Percentiles rank a stretch among this genome's conserved stretches.
Evolutionary conservation across 768 basidiomycete genomes (phyloP).

Genomic region (Neoboletus brunneissimus): DNA sequence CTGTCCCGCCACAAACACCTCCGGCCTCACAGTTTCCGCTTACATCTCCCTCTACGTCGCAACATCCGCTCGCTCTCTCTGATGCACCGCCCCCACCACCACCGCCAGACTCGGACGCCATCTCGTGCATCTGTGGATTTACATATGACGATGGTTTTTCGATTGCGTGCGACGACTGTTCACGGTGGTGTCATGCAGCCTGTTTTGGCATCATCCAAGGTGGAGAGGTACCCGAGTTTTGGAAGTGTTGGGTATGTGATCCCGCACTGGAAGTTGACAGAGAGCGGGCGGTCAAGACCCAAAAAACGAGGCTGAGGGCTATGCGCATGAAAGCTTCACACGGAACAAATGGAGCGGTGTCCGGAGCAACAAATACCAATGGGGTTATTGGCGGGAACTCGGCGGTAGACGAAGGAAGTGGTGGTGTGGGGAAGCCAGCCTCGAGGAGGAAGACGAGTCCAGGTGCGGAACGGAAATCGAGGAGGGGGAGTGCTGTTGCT

Average conservation of each 20-base stretch:
- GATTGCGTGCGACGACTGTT: constrained; percentile 81
- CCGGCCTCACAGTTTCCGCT: constrained; percentile 13
- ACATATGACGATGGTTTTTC: constrained; percentile 79
- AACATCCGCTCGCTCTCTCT: constrained; percentile 15
- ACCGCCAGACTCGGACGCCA: constrained; percentile 43
- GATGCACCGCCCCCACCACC: constrained; percentile 26
- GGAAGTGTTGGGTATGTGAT: constrained; percentile 70
- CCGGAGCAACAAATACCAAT: constrained; percentile 19
- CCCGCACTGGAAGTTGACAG: constrained; percentile 45
- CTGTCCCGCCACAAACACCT: constrained; percentile 15
- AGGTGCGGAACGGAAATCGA: constrained; percentile 38
- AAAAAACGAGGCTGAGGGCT: constrained; percentile 39
- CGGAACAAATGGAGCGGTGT: constrained; percentile 19
- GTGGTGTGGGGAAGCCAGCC: constrained; percentile 21
- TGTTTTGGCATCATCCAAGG: constrained; percentile 66
- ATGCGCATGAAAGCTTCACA: constrained; percentile 29
- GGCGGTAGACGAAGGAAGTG: constrained; percentile 17
- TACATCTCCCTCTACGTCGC: constrained; percentile 21
- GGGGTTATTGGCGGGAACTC: constrained; percentile 11
- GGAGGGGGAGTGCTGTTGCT: constrained; percentile 34
- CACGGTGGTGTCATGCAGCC: constrained; percentile 79
- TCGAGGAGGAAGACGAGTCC: constrained; percentile 38
- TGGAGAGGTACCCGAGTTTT: constrained; percentile 64
- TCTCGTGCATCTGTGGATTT: constrained; percentile 73
- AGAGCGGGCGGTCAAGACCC: constrained; percentile 45